Evolutionary conservation across 768 basidiomycete species (phyloP).

Genomic region (Mycena epipterygia): DNA sequence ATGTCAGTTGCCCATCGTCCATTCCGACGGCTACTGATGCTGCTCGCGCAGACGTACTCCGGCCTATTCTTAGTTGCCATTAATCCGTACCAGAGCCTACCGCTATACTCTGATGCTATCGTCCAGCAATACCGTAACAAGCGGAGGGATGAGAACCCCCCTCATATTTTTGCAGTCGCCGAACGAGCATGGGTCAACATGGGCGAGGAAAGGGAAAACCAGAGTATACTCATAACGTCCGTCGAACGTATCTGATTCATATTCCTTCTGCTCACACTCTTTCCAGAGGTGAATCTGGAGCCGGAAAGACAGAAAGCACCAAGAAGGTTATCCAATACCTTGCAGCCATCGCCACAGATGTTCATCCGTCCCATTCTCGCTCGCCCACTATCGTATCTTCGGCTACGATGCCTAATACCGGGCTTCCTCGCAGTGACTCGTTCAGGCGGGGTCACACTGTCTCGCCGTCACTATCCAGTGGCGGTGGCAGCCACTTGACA

Average conservation of each 20-base stretch:
- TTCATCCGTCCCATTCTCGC: conserved; percentile 77
- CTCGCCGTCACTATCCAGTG: conserved; percentile 58
- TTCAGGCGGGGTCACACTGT: conserved; percentile 67
- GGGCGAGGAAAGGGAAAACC: conserved; percentile 96
- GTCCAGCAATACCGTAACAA: conserved; percentile 92
- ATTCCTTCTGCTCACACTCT: conserved; percentile 29
- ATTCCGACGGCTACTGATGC: conserved; percentile 13
- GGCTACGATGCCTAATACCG: conserved; percentile 71
- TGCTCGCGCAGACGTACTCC: conserved; percentile 81
- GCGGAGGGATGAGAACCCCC: conserved; percentile 92
- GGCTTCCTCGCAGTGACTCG: conserved; percentile 77
- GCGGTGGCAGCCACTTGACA: conserved; percentile 59
- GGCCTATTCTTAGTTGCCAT: conserved; percentile 98
- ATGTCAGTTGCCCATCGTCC: conserved; percentile 68
- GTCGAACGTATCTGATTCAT: conserved; percentile 47
- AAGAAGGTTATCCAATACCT: conserved; percentile 99
- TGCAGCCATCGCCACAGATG: conserved; percentile 94
- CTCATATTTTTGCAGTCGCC: conserved; percentile 97
- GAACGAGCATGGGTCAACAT: conserved; percentile 99
- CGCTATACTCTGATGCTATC: conserved; percentile 91
- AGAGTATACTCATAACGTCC: conserved; percentile 98
- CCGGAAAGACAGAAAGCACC: conserved; percentile 98
- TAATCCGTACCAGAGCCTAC: conserved; percentile 95
- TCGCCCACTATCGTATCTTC: conserved; percentile 72
- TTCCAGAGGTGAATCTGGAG: conserved; percentile 94